Evolutionary conservation across 1,139 yeast genomes (phyloP).

Genomic region (Taphrina deformans): DNA sequence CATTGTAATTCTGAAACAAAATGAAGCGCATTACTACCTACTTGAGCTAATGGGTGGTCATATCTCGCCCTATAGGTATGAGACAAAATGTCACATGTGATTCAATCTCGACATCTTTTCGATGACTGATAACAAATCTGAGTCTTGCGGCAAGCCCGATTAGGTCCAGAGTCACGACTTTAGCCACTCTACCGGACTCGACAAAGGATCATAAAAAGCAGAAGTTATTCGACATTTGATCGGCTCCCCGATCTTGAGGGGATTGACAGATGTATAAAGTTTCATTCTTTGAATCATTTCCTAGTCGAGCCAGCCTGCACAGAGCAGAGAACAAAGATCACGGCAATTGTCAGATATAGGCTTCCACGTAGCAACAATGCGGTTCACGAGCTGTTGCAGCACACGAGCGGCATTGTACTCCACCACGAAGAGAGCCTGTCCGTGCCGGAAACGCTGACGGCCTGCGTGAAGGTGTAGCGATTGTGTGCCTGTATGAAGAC

Average conservation of each 20-base stretch:
- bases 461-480: too few species aligned
- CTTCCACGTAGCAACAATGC: not conserved
- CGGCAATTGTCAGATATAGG: too few species aligned
- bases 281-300: conserved; percentile 21
- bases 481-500: too few species aligned
- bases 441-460: not conserved
- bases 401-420: not conserved
- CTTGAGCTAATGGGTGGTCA: not conserved
- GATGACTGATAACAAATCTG: not conserved
- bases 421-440: not conserved
- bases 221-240: conserved; percentile 18
- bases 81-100: not conserved
- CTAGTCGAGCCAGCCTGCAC: not conserved
- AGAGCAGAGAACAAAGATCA: not conserved
- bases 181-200: conserved; percentile 2
- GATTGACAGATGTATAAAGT: conserved; percentile 24
- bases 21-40: not conserved
- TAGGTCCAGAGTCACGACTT: not conserved
- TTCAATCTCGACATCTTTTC: not conserved
- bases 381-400: not conserved
- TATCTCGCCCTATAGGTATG: not conserved
- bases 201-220: conserved; percentile 25
- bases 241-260: conserved; percentile 31
- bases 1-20: not conserved
- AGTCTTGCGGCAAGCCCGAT: not conserved